Conservation (phyloP, 345 rosid genomes). For the Rhodomyrtus tomentosa region DNA sequence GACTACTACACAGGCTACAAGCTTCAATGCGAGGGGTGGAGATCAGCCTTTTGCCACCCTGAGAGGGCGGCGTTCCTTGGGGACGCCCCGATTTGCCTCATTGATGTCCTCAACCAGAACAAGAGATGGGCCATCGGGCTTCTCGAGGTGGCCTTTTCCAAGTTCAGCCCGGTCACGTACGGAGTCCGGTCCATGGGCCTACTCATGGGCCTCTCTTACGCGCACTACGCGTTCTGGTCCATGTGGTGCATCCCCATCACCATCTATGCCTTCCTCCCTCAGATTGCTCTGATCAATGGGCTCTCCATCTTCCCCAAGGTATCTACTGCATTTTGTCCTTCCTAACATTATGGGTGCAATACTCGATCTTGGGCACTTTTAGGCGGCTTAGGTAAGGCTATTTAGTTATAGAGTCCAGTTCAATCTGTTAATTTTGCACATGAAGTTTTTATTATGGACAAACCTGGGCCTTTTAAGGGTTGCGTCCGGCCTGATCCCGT, state of each 20-base stretch:
- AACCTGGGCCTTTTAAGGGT: neutral
- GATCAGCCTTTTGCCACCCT: constrained; percentile 42
- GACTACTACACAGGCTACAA: constrained; percentile 47
- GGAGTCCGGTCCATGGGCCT: constrained; percentile 33
- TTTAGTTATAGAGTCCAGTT: neutral
- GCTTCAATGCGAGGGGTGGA: constrained; percentile 68
- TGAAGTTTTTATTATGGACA: neutral
- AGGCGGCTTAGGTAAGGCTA: neutral
- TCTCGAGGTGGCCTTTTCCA: constrained; percentile 28
- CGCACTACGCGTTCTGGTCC: constrained; percentile 39
- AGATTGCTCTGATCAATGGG: constrained; percentile 36
- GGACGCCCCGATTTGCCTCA: constrained; percentile 32
- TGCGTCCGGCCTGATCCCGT: neutral
- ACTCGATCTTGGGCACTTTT: neutral
- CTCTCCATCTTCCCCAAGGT: constrained; percentile 16
- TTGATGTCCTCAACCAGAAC: constrained; percentile 34
- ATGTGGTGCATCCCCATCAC: constrained; percentile 32
- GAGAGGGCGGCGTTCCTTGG: constrained; percentile 50
- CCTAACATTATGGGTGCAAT: neutral
- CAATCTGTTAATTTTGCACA: neutral
- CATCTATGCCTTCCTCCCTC: constrained; percentile 54
- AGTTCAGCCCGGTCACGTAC: constrained; percentile 27
- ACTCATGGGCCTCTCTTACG: constrained; percentile 20
- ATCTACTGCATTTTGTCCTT: neutral
- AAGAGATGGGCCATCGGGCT: constrained; percentile 72